Base-by-base conservation (phyloP, 805 yeast genomes). In the Schwanniomyces sp. region DNA sequence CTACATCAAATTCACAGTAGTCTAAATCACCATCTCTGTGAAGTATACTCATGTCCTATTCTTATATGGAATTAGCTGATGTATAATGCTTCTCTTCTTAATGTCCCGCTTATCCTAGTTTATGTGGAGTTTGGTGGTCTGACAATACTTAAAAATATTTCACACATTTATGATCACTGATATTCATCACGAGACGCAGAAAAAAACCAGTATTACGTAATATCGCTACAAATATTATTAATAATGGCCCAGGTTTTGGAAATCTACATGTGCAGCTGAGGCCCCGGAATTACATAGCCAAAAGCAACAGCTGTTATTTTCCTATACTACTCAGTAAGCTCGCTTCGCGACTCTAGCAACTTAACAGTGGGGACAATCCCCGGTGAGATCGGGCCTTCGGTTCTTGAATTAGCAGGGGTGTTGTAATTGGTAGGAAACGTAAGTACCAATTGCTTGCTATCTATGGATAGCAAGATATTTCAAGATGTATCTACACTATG, bases 1-100 rank as follows among this genome's bases (percentile, higher is more conserved):
- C 45, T 1, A 50, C 50, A 47, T 67, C 54, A 48, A 64, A 64
- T 46, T 52, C 50, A 42, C 55, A 52, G 52, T 64, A 64, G 6
- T 52, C 47, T 29, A 63, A 43, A 17, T 49, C 56, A 43, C 54
- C 56, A 7, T 59, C 56, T 17, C 55, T 50, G 4, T 50, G 47
- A 18, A 57, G 37, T 10, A 48, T 39, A 28, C 51, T 44, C 54
- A 51, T 51, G 21, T 6, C 21, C 10, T 6, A 2, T 32, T 14
- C 3, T 14, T 4, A 3, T 21, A 5, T 21, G 24, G 24, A 21
- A 21, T 21, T 21, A 21, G 24, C 21, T 30, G 34, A 32, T 18
- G 36, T 32, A 18, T 14, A 18, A 32, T 32, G 36, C 6, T 7
- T 14, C 14, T 9, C 6, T 5, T n/a, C 4, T n/a, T 32, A 9